phyloP scores from a whole-genome alignment of 2,329 filamentous ascomycete genomes.

The Xylariomycetidae sp. region DNA sequence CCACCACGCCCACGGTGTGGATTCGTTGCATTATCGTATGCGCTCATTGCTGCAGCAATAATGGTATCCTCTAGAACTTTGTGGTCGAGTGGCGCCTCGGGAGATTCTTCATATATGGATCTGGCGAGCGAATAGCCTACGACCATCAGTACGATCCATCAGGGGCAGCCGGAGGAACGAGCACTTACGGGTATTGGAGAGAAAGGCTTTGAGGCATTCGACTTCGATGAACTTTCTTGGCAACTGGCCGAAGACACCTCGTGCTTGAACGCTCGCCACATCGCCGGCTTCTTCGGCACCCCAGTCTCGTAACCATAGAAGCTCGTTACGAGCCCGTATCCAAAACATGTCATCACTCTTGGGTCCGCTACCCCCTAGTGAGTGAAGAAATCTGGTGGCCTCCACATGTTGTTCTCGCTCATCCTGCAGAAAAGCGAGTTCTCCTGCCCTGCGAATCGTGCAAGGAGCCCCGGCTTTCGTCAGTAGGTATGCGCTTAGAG shows the following conservation, averaged over 20 bases:
- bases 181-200: conserved; percentile 58
- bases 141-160: too few relatives aligned
- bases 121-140: conserved; percentile 59
- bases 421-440: conserved; percentile 60
- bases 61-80: conserved; percentile 56
- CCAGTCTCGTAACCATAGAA: conserved; percentile 74
- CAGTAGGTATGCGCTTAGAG: conserved; percentile 56
- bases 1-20: conserved; percentile 72
- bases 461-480: conserved; percentile 46
- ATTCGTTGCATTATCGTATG: conserved; percentile 80
- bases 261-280: conserved; percentile 25
- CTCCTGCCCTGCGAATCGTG: conserved; percentile 51
- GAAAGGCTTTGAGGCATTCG: conserved; percentile 65
- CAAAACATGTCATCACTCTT: conserved; percentile 62
- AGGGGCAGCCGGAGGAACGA: too few relatives aligned
- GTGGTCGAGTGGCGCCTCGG: conserved; percentile 43
- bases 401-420: conserved; percentile 60
- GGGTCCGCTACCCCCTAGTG: conserved; percentile 42
- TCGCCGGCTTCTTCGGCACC: conserved; percentile 44
- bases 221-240: conserved; percentile 59
- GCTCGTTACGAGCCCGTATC: conserved; percentile 55
- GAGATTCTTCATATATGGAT: conserved; percentile 54
- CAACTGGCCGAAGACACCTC: conserved; percentile 57
- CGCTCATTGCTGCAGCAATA: conserved; percentile 58
- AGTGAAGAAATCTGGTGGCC: conserved; percentile 54